A percentile compares a stretch with the other conserved stretches of the same genome.
phyloP scores from a whole-genome alignment of 179 eudicot species.

The Amaranthus tricolor region DNA sequence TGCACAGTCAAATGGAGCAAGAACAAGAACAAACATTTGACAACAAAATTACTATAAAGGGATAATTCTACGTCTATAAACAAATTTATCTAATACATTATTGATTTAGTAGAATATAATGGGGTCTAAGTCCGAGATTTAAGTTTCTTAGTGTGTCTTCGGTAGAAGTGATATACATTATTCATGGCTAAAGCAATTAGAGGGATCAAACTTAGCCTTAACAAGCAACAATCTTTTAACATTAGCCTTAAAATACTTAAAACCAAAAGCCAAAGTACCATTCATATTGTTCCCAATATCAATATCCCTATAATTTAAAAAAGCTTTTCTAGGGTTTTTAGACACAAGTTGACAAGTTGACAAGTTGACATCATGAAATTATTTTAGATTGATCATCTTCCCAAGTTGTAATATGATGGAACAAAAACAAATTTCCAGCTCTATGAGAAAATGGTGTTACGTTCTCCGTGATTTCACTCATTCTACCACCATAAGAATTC shows the following conservation, averaged over 20 bases:
- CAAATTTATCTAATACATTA: too few relatives aligned
- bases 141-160: too few relatives aligned
- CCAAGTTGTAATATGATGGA: slow-evolving; percentile 24
- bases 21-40: too few relatives aligned
- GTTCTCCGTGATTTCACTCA: slow-evolving; percentile 25
- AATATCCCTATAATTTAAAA: slow-evolving; percentile 34
- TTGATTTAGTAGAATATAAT: too few relatives aligned
- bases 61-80: too few relatives aligned
- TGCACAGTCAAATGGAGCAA: too few relatives aligned
- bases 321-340: too few relatives aligned
- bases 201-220: slow-evolving; percentile 34
- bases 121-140: too few relatives aligned
- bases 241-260: slow-evolving; percentile 27
- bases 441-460: slow-evolving; percentile 34
- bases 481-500: slow-evolving; percentile 38
- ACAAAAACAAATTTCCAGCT: slow-evolving; percentile 25
- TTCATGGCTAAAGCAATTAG: slow-evolving; percentile 25
- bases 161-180: slow-evolving; percentile 24
- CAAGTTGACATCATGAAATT: neutral
- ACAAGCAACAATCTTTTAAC: slow-evolving; percentile 26
- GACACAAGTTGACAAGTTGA: slow-evolving; percentile 28
- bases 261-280: slow-evolving; percentile 13
- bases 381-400: slow-evolving; percentile 9
- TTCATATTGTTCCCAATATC: slow-evolving; percentile 21
- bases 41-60: too few relatives aligned